Evolutionary conservation across 805 yeast species (phyloP), one percentile per base, ranked within the genome.

Genomic region (Sporopachydermia lactativora): DNA sequence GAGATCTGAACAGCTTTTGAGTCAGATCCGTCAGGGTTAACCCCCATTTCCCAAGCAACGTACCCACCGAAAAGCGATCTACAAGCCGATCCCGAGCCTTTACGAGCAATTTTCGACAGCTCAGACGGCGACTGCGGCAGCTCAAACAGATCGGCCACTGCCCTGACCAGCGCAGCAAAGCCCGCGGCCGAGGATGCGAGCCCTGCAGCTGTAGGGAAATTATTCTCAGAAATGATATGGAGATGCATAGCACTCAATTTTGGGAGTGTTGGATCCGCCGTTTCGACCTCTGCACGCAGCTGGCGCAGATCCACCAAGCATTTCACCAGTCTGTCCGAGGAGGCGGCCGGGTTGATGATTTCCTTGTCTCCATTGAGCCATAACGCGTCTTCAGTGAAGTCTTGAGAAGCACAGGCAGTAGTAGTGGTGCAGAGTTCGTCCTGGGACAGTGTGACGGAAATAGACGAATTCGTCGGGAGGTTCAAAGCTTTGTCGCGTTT

Each of bases 11-110:
- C 94, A 3, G 99, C 99, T 51, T 76, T 79, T 11, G 96, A 88
- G 62, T 92, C 98, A 37, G 73, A 68, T n/a, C 98, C 98, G 54
- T 86, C 80, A 0, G 47, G 61, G 43, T 54, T 47, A 3, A 51
- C 48, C 43, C 99, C 99, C 96, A 88, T 86, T 60, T 92, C 96
- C 99, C 99, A 92, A 3, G 97, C 97, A 8, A 92, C 99, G 55
- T 77, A 92, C 4, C 99, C 99, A 38, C 98, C 97, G 61, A 84
- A 85, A 46, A 92, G 66, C 5, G 97, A 92, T 60, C 99, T 73
- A 64, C 99, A 92, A 4, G 98, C 98, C 11, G 96, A 85, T 2
- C 98, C 99, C 4, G 96, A 86, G 19, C 99, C 99, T 63, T 86
- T 89, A 62, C 99, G 77, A 11, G 99, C 98, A 54, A 92, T 81